Percentiles rank a stretch among this genome's conserved stretches.
phyloP scores from a whole-genome alignment of 2,329 filamentous ascomycete species.

The Ophiostoma perfectum region DNA sequence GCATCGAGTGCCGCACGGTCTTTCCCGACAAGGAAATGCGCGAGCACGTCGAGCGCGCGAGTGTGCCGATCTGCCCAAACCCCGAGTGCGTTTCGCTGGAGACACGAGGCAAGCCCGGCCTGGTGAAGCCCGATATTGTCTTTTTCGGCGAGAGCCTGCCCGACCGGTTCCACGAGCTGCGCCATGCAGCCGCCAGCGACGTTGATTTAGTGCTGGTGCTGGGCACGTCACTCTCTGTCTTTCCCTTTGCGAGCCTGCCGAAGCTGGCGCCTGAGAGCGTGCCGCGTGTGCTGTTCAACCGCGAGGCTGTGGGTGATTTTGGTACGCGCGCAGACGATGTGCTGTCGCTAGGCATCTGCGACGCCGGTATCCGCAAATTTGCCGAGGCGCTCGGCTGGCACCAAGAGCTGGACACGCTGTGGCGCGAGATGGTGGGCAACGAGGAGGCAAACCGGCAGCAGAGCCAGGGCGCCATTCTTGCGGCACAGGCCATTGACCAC shows the following conservation, averaged over 20 bases:
- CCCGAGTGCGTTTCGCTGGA: conserved; percentile 11
- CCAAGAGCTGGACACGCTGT: conserved; percentile 72
- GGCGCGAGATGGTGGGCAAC: conserved; percentile 62
- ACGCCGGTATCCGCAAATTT: conserved; percentile 70
- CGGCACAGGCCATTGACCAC: conserved; percentile 37
- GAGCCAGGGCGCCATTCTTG: conserved; percentile 36
- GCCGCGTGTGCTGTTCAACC: conserved; percentile 82
- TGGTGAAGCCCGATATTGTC: conserved; percentile 91
- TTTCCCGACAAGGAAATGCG: conserved; percentile 76
- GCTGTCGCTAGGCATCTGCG: conserved; percentile 73
- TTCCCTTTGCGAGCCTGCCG: conserved; percentile 82
- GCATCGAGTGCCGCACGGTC: conserved; percentile 73
- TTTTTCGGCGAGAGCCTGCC: conserved; percentile 74
- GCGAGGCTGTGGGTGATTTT: conserved; percentile 73
- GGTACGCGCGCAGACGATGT: conserved; percentile 80
- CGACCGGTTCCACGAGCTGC: conserved; percentile 56
- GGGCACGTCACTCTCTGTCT: conserved; percentile 34
- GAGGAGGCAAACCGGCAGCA: conserved; percentile 50
- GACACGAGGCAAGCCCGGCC: conserved; percentile 55
- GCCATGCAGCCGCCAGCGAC: conserved; percentile 41
- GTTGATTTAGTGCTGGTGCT: conserved; percentile 37
- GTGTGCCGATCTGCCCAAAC: conserved; percentile 62
- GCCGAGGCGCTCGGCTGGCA: conserved; percentile 79
- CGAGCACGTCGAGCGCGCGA: conserved; percentile 57
- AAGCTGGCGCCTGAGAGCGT: conserved; percentile 53